phyloP scores from a whole-genome alignment of 257 asterid species.

The Fraxinus cuspidata region DNA sequence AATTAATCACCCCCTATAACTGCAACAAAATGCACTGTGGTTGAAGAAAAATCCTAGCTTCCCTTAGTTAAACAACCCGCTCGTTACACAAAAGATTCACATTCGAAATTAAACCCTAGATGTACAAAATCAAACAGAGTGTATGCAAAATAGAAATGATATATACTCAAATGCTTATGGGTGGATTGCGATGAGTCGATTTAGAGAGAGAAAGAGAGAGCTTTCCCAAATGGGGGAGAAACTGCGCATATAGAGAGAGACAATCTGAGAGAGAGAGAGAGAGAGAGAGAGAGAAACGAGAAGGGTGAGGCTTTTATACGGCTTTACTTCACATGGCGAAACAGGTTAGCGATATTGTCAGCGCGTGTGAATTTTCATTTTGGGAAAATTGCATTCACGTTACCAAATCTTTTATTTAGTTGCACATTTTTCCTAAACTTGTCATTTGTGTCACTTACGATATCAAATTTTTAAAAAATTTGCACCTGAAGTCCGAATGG shows the following conservation, averaged over 20 bases:
- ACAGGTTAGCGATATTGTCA: too few species aligned
- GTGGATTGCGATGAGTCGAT: conserved; percentile 42
- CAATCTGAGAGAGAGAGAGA: conserved; percentile 35
- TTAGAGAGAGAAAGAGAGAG: conserved; percentile 31
- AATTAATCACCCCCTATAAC: conserved; percentile 18
- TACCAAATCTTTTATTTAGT: too few species aligned
- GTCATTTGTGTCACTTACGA: too few species aligned
- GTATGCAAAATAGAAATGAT: conserved; percentile 12
- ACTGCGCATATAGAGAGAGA: conserved; percentile 40
- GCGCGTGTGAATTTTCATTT: too few species aligned
- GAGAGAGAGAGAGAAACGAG: background rate
- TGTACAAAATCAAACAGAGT: conserved; percentile 20
- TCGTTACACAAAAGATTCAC: conserved; percentile 35
- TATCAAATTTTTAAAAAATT: too few species aligned
- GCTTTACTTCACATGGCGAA: too few species aligned
- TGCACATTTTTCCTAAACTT: too few species aligned
- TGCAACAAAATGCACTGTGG: conserved; percentile 18
- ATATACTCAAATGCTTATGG: conserved; percentile 17
- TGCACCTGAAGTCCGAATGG: too few species aligned
- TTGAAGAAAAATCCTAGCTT: conserved; percentile 36
- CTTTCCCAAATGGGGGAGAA: conserved; percentile 29
- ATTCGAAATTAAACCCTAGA: conserved; percentile 67
- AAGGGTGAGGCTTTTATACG: too few species aligned
- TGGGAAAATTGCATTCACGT: too few species aligned
- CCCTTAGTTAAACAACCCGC: conserved; percentile 30